Evolutionary conservation across 139 green algal genomes (phyloP).

Genomic region (Mesotaenium endlicherianum): DNA sequence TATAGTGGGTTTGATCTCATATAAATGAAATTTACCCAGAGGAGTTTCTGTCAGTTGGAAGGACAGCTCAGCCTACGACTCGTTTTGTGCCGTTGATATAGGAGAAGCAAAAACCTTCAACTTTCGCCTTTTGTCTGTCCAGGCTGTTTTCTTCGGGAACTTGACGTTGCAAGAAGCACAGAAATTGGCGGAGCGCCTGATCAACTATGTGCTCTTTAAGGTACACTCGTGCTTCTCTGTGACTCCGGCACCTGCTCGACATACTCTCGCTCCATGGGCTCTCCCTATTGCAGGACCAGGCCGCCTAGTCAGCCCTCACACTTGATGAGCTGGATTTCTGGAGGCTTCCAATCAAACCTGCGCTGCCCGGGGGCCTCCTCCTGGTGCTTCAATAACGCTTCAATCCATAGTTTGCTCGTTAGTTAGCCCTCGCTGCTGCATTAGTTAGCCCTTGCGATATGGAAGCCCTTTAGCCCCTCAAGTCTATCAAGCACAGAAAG

Average conservation of each 20-base stretch:
- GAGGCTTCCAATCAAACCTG: too few species aligned
- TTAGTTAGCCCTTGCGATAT: too few species aligned
- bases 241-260: background rate
- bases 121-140: background rate
- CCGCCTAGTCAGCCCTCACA: too few species aligned
- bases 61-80: background rate
- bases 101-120: background rate
- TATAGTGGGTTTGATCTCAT: background rate
- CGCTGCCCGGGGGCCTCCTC: too few species aligned
- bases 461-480: too few species aligned
- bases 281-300: too few species aligned
- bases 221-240: background rate
- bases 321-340: too few species aligned
- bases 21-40: too few species aligned
- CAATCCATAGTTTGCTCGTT: too few species aligned
- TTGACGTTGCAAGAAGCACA: conserved; percentile 30
- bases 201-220: conserved; percentile 43
- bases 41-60: background rate
- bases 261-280: background rate
- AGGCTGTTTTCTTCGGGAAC: conserved; percentile 32
- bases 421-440: too few species aligned
- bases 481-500: too few species aligned
- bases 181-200: conserved; percentile 35
- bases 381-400: too few species aligned
- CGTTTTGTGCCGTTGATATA: background rate